phyloP scores from a whole-genome alignment of 73 alveolate genomes.

The Paramecium biaurelia region DNA sequence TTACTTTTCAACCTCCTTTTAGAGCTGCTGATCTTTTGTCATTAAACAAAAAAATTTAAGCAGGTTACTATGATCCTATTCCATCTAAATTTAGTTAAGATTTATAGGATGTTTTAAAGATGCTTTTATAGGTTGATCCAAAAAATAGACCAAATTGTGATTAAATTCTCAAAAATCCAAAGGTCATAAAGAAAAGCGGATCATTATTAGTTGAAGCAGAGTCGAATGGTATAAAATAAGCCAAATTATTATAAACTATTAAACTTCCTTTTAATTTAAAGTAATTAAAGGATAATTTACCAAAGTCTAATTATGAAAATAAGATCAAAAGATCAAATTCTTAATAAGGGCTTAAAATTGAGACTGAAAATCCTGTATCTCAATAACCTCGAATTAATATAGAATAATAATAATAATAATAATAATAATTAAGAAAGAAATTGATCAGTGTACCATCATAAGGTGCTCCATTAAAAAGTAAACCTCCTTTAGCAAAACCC shows the following conservation, averaged over 20 bases:
- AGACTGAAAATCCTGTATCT: not conserved
- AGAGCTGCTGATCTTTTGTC: conserved; percentile 66
- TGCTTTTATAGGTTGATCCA: not conserved
- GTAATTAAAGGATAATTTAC: conserved; percentile 13
- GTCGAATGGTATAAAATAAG: not conserved
- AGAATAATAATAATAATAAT: not conserved
- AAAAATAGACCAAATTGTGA: conserved; percentile 42
- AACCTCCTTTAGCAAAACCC: not conserved
- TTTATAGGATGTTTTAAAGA: not conserved
- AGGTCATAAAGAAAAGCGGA: not conserved
- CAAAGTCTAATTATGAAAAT: not conserved
- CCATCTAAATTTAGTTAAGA: conserved; percentile 41
- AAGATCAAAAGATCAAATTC: not conserved
- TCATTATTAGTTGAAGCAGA: not conserved
- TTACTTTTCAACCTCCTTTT: conserved; percentile 90
- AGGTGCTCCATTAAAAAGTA: not conserved
- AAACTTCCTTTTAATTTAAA: not conserved
- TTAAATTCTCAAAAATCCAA: conserved; percentile 22
- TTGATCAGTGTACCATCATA: not conserved
- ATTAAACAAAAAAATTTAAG: not conserved
- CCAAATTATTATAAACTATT: not conserved
- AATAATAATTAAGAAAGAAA: not conserved
- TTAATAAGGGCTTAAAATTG: not conserved
- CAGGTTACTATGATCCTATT: conserved; percentile 37
- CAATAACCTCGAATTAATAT: not conserved